These are phyloP conservation scores for Ophiostoma pallidulum DNA, from an alignment of 2,329 filamentous ascomycete species.

Conservation along the genomic window DNA sequence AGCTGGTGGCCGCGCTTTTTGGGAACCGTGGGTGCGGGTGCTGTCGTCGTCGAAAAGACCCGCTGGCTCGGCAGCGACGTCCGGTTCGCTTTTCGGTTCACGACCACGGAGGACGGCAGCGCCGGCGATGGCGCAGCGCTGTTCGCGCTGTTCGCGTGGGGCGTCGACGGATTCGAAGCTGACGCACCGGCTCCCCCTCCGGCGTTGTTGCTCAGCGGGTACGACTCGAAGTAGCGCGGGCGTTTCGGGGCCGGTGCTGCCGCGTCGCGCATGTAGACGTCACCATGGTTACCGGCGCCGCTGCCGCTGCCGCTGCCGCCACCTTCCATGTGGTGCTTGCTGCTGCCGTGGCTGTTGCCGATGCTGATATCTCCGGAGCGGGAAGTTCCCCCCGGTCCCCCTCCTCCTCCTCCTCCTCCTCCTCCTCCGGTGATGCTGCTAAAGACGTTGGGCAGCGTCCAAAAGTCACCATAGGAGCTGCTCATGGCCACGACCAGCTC, in stretches of 20 bases:
- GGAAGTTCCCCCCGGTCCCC: background rate
- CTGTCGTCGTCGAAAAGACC: too few relatives aligned
- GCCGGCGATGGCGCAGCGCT: background rate
- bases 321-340: conserved; percentile 38
- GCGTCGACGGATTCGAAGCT: background rate
- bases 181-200: too few relatives aligned
- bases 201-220: background rate
- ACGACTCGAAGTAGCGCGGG: conserved; percentile 31
- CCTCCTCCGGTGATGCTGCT: background rate
- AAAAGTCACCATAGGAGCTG: conserved; percentile 27
- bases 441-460: conserved; percentile 21
- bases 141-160: background rate
- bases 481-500: conserved; percentile 56
- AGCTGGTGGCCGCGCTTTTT: conserved; percentile 15
- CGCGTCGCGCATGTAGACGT: too few relatives aligned
- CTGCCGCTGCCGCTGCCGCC: conserved; percentile 4
- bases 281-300: background rate
- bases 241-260: conserved; percentile 25
- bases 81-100: conserved; percentile 24
- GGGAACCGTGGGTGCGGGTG: too few relatives aligned
- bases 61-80: conserved; percentile 23
- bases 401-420: background rate
- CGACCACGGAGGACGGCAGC: too few relatives aligned
- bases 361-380: conserved; percentile 13
- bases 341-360: conserved; percentile 27